A percentile compares a stretch with the other conserved stretches of the same genome.
Evolutionary conservation across 345 rosid species (phyloP).

Genomic region (Salix exigua): DNA sequence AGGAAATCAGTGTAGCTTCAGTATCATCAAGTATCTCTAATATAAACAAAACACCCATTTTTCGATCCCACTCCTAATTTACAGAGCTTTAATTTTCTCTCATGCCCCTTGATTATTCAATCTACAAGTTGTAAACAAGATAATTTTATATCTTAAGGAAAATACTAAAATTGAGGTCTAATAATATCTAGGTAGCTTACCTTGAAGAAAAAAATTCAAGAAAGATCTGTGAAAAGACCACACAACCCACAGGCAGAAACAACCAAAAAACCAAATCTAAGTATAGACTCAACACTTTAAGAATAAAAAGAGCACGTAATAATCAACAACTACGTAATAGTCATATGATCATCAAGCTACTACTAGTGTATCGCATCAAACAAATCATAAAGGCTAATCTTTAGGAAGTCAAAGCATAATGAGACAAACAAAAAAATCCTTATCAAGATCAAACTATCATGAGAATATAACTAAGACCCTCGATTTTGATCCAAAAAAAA

Average conservation of each 20-base stretch:
- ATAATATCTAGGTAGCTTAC: background rate
- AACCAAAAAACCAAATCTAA: conserved; percentile 3
- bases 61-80: background rate
- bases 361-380: background rate
- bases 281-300: background rate
- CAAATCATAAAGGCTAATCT: background rate
- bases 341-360: background rate
- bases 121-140: background rate
- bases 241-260: background rate
- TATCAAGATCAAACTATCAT: background rate
- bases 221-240: background rate
- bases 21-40: background rate
- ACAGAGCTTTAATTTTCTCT: background rate
- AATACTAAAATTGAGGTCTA: background rate
- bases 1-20: background rate
- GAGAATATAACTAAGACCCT: background rate
- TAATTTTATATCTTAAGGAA: background rate
- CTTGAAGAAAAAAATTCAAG: background rate
- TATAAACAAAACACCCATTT: background rate
- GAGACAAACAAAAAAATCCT: background rate
- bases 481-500: background rate
- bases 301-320: background rate
- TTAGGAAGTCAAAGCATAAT: background rate
- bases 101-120: background rate
- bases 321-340: background rate